These are phyloP conservation scores for Phoma sp. DNA, from an alignment of 2,329 filamentous ascomycete species.

Conservation along the genomic window DNA sequence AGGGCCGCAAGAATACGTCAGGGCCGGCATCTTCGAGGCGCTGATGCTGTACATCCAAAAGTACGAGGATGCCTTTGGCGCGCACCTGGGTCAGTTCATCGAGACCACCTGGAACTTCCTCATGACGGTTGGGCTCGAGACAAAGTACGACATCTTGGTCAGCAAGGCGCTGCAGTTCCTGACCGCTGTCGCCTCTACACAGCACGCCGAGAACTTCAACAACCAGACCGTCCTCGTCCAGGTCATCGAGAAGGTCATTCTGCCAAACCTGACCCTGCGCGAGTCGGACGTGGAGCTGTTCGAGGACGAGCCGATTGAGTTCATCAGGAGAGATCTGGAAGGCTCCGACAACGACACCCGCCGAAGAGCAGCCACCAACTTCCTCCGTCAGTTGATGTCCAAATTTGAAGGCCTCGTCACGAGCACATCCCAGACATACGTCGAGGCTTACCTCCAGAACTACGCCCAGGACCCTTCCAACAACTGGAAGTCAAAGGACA, in stretches of 20 bases:
- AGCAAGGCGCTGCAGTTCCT: conserved; percentile 95
- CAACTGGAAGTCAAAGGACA: conserved; percentile 98
- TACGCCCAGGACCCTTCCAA: conserved; percentile 69
- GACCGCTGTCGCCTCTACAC: conserved; percentile 79
- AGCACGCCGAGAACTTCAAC: conserved; percentile 86
- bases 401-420: conserved; percentile 88
- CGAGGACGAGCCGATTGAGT: conserved; percentile 98
- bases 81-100: conserved; percentile 82
- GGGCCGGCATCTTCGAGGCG: conserved; percentile 91
- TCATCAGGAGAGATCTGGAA: conserved; percentile 92
- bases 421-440: conserved; percentile 83
- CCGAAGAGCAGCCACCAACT: conserved; percentile 90
- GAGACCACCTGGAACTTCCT: conserved; percentile 89
- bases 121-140: conserved; percentile 83
- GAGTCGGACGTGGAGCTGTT: conserved; percentile 96
- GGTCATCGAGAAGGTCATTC: conserved; percentile 92
- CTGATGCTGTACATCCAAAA: conserved; percentile 91
- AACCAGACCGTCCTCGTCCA: conserved; percentile 78
- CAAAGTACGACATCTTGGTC: conserved; percentile 92
- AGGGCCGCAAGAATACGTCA: conserved; percentile 82
- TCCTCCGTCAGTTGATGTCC: conserved; percentile 85
- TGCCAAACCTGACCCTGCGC: conserved; percentile 89
- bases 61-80: conserved; percentile 91
- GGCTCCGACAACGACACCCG: conserved; percentile 95
- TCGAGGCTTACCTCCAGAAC: conserved; percentile 78